Conservation (phyloP, 352 stramenopile genomes). For the Globisporangium nagaii region DNA sequence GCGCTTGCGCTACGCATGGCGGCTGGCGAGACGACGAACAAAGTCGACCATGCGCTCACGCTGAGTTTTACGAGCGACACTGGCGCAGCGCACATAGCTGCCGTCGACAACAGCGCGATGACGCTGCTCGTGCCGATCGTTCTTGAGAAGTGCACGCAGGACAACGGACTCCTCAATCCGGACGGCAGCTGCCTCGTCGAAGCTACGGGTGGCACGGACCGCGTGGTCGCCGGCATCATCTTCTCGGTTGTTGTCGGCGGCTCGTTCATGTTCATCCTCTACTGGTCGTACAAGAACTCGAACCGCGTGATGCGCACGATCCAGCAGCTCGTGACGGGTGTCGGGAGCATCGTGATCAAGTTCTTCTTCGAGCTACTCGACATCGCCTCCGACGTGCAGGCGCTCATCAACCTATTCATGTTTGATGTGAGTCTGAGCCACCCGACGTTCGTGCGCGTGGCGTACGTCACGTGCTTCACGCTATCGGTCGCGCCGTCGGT, state of each 20-base stretch:
- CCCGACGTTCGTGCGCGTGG: conserved; percentile 9
- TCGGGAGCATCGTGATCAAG: conserved; percentile 7
- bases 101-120: not conserved
- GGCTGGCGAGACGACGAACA: not conserved
- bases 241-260: conserved; percentile 9
- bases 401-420: conserved; percentile 18
- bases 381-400: conserved; percentile 12
- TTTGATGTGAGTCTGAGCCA: conserved; percentile 14
- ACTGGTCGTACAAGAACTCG: conserved; percentile 20
- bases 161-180: conserved; percentile 8
- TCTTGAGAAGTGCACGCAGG: conserved; percentile 1
- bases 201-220: conserved; percentile 1
- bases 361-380: conserved; percentile 19
- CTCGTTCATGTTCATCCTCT: conserved; percentile 9
- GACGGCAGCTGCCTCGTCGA: conserved; percentile 14
- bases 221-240: conserved; percentile 11
- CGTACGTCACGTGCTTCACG: conserved; percentile 15
- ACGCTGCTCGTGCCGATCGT: not conserved
- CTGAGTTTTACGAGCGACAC: conserved; percentile 4
- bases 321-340: conserved; percentile 10
- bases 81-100: not conserved
- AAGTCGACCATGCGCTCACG: not conserved
- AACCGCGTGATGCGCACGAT: conserved; percentile 11
- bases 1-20: not conserved
- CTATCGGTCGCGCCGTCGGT: conserved; percentile 7